phyloP scores from a whole-genome alignment of 2,329 filamentous ascomycete species.

The Ambrosiella beaveri region DNA sequence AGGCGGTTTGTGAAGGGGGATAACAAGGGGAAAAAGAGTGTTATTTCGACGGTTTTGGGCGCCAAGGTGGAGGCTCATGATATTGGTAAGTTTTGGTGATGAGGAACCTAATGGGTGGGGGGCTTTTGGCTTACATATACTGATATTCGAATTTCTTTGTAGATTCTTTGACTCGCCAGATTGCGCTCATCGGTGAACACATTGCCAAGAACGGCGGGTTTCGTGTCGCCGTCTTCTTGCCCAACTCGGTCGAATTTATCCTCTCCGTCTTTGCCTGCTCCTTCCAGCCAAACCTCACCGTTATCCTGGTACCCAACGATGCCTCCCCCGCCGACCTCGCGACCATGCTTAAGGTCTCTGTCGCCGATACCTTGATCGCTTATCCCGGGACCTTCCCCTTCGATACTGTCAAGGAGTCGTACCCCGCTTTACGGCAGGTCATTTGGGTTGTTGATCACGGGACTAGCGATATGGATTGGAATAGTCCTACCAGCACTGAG shows the following conservation, averaged over 20 bases:
- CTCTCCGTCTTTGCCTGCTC: conserved; percentile 69
- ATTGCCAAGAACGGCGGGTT: conserved; percentile 53
- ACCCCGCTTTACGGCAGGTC: conserved; percentile 55
- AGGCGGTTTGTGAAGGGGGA: conserved; percentile 48
- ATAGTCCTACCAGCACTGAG: conserved; percentile 60
- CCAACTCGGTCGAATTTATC: conserved; percentile 82
- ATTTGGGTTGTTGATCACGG: conserved; percentile 89
- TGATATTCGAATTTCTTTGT: conserved; percentile 13
- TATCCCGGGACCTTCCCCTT: conserved; percentile 77
- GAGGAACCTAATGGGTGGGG: too few species aligned
- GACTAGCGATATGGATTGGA: conserved; percentile 89
- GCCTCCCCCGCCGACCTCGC: conserved; percentile 51
- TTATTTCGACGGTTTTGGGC: conserved; percentile 64
- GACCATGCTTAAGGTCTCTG: conserved; percentile 52
- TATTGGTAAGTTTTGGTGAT: conserved; percentile 27
- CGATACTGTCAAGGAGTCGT: conserved; percentile 50
- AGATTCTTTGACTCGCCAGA: conserved; percentile 65
- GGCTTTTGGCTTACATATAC: too few species aligned
- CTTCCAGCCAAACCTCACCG: conserved; percentile 65
- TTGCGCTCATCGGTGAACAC: conserved; percentile 70
- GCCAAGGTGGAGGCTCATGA: conserved; percentile 57
- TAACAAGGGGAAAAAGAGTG: conserved; percentile 50
- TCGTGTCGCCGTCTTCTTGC: conserved; percentile 75
- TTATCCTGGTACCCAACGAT: conserved; percentile 73
- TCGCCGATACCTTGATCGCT: conserved; percentile 68